phyloP scores from a whole-genome alignment of 2,329 filamentous ascomycete genomes.

The Xylariaceae sp. region DNA sequence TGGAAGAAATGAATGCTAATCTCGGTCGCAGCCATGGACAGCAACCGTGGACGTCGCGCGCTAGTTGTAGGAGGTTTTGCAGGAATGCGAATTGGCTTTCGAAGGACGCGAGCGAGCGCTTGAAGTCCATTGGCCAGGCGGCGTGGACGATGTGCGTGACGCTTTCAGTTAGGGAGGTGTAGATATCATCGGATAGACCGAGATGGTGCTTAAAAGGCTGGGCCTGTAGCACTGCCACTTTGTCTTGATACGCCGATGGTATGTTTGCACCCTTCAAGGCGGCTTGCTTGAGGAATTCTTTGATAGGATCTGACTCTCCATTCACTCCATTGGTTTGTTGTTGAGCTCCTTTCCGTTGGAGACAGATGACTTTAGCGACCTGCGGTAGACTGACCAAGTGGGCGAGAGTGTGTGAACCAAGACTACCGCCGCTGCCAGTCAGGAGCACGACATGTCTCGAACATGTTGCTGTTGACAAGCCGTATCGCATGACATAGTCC shows the following conservation, averaged over 20 bases:
- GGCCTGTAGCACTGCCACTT: background rate
- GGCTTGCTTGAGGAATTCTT: background rate
- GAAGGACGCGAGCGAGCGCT: conserved; percentile 17
- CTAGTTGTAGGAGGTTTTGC: conserved; percentile 2
- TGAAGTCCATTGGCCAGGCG: conserved; percentile 23
- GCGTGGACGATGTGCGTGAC: conserved; percentile 18
- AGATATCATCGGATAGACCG: background rate
- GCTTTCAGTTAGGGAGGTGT: background rate
- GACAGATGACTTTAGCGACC: background rate
- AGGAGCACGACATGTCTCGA: background rate
- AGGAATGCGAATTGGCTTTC: conserved; percentile 10
- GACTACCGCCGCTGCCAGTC: background rate
- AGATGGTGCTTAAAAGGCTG: background rate
- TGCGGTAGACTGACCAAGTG: background rate
- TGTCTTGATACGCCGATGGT: background rate
- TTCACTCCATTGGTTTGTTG: background rate
- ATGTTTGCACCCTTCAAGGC: background rate
- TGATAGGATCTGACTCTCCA: background rate
- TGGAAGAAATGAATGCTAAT: conserved; percentile 30
- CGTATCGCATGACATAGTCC: background rate
- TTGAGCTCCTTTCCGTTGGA: background rate
- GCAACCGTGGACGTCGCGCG: background rate
- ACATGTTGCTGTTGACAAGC: background rate
- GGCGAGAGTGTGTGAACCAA: background rate
- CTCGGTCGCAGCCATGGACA: conserved; percentile 4